These are phyloP conservation scores for Podila epicladia DNA, from an alignment of 192 early-diverging fungal genomes.

Conservation along the genomic window DNA sequence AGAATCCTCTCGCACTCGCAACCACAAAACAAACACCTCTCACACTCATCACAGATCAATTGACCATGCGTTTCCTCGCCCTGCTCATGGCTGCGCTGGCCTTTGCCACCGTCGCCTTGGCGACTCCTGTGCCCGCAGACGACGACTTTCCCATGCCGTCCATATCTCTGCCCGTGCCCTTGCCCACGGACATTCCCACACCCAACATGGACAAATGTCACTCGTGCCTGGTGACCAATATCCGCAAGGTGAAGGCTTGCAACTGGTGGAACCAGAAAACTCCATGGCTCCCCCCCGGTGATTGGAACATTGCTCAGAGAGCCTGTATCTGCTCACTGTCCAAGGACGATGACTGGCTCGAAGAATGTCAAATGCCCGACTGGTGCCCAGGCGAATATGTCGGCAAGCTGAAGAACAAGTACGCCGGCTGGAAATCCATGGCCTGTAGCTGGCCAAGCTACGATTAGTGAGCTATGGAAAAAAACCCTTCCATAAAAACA, in stretches of 20 bases:
- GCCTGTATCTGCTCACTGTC: conserved; percentile 1
- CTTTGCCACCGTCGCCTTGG: neutral
- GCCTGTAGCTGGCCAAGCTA: neutral
- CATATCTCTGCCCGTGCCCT: too few species aligned
- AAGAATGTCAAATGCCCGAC: neutral
- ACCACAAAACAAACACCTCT: neutral
- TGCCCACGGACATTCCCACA: neutral
- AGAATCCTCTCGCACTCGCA: neutral
- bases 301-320: neutral
- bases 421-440: neutral
- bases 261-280: neutral
- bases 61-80: conserved; percentile 24
- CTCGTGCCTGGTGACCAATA: neutral
- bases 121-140: neutral
- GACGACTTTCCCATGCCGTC: neutral
- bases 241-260: neutral
- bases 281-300: neutral
- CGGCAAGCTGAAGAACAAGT: neutral
- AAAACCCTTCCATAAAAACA: neutral
- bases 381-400: neutral
- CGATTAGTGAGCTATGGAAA: neutral
- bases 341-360: neutral
- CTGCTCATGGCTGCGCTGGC: conserved; percentile 9
- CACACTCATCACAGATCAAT: neutral
- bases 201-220: neutral